A percentile compares a stretch with the other conserved stretches of the same genome.
phyloP scores from a whole-genome alignment of 345 rosid species.

The Murraya paniculata region DNA sequence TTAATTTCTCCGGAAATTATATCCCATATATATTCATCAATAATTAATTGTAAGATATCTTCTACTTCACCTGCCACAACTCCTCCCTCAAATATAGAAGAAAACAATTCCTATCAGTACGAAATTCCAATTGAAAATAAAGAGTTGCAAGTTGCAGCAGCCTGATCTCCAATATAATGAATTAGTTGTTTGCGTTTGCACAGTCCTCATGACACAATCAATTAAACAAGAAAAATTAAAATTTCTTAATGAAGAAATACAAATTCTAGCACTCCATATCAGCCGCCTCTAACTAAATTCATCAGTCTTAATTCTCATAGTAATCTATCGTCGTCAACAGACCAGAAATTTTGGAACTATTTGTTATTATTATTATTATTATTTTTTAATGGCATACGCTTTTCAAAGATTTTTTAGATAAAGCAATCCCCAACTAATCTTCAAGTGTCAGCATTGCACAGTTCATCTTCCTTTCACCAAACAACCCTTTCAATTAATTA shows the following conservation, averaged over 20 bases:
- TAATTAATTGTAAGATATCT: neutral
- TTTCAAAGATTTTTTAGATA: neutral
- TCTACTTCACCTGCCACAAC: neutral
- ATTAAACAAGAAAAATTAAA: neutral
- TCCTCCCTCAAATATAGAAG: neutral
- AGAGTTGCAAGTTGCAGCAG: neutral
- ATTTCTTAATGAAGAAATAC: neutral
- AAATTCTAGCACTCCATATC: neutral
- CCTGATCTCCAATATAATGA: too few species aligned
- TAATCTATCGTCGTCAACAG: neutral
- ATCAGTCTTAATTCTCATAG: neutral
- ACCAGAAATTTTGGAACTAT: neutral
- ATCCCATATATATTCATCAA: neutral
- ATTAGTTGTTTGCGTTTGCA: neutral
- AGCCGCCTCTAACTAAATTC: constrained; percentile 4
- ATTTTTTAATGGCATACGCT: neutral
- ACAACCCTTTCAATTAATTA: constrained; percentile 7
- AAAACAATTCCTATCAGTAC: neutral
- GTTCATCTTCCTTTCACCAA: constrained; percentile 31
- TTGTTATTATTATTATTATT: neutral
- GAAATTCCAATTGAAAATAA: neutral
- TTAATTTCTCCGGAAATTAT: neutral
- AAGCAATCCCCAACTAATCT: constrained; percentile 19
- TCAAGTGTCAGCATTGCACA: constrained; percentile 11
- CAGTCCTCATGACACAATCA: neutral